These are phyloP conservation scores for Calonectria fujianensis DNA, from an alignment of 2,329 filamentous ascomycete species.

Conservation along the genomic window DNA sequence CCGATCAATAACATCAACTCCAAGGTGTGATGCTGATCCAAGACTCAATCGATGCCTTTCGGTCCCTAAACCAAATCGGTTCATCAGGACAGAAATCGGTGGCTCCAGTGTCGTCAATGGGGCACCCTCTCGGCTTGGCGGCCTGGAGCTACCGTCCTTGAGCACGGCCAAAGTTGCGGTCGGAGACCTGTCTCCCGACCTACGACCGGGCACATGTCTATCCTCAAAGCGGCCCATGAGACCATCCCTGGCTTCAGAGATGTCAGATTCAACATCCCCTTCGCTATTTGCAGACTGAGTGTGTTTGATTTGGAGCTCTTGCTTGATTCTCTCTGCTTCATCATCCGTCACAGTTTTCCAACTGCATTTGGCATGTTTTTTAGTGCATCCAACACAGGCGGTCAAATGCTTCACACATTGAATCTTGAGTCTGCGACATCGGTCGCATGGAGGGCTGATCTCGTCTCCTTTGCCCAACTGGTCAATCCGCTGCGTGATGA, in stretches of 20 bases:
- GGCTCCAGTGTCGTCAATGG: conserved; percentile 49
- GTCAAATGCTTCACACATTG: conserved; percentile 91
- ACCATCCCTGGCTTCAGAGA: conserved; percentile 42
- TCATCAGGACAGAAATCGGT: conserved; percentile 45
- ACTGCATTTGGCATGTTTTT: conserved; percentile 91
- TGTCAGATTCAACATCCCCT: conserved; percentile 40
- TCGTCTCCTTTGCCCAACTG: conserved; percentile 82
- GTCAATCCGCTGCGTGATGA: conserved; percentile 86
- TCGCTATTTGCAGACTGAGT: conserved; percentile 46
- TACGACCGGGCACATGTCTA: conserved; percentile 41
- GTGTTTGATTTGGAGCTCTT: conserved; percentile 53
- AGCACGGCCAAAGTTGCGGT: conserved; percentile 37
- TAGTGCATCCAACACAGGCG: conserved; percentile 90
- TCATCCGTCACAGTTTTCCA: conserved; percentile 89
- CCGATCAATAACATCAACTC: conserved; percentile 35
- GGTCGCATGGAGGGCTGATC: conserved; percentile 88
- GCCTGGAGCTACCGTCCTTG: conserved; percentile 47
- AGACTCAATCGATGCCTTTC: conserved; percentile 51
- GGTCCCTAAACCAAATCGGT: conserved; percentile 48
- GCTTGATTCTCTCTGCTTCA: conserved; percentile 68
- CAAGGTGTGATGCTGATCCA: conserved; percentile 40
- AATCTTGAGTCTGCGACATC: conserved; percentile 86
- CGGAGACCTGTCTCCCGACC: conserved; percentile 49
- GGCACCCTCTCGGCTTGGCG: conserved; percentile 50
- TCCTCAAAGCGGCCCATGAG: conserved; percentile 41